phyloP scores from a whole-genome alignment of 371 early-diverging fungal species.

The Mortierella sp. region DNA sequence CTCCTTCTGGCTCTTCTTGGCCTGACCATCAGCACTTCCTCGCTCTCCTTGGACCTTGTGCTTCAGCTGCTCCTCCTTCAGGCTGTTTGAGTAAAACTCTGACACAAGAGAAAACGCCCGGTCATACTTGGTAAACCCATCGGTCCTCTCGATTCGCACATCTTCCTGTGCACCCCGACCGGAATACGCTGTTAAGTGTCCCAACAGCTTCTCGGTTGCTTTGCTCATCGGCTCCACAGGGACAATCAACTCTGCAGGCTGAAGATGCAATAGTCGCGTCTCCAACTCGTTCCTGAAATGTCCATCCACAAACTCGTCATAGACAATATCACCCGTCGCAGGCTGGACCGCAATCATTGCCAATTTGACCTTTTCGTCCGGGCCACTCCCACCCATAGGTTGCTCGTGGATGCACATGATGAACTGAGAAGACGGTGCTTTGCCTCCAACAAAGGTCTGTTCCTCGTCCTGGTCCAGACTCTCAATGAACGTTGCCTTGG shows the following conservation, averaged over 20 bases:
- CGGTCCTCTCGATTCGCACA: conserved; percentile 74
- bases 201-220: conserved; percentile 70
- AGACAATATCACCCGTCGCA: conserved; percentile 81
- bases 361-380: conserved; percentile 63
- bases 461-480: conserved; percentile 67
- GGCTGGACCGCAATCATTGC: conserved; percentile 78
- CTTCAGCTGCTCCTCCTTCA: conserved; percentile 33
- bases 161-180: conserved; percentile 57
- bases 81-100: conserved; percentile 65
- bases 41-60: neutral
- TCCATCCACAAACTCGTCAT: conserved; percentile 82
- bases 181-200: conserved; percentile 55
- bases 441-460: conserved; percentile 32
- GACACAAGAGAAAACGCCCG: conserved; percentile 67
- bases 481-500: conserved; percentile 86
- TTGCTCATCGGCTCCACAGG: conserved; percentile 65
- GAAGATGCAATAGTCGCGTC: conserved; percentile 82
- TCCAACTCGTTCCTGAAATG: conserved; percentile 82
- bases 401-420: conserved; percentile 75
- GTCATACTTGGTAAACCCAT: conserved; percentile 65
- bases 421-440: conserved; percentile 56
- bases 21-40: neutral
- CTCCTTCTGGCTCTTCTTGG: conserved; percentile 34
- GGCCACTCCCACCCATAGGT: conserved; percentile 64
- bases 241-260: conserved; percentile 83